Conservation (phyloP, 495 filamentous ascomycete species). For the Penicillium mononematosum region DNA sequence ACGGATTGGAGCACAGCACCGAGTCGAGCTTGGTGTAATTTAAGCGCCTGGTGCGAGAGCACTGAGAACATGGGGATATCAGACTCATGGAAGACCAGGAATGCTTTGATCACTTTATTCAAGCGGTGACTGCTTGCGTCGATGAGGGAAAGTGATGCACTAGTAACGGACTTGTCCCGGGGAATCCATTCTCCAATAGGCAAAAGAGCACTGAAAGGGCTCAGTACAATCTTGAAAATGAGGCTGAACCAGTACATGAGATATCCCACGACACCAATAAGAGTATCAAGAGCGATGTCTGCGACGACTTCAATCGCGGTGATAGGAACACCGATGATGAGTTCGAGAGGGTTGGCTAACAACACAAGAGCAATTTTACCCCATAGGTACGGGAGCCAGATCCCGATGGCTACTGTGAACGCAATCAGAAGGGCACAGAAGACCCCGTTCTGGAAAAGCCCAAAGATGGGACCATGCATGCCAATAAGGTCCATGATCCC, state of each 20-base stretch:
- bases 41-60: constrained; percentile 58
- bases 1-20: constrained; percentile 19
- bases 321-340: constrained; percentile 67
- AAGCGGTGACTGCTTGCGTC: constrained; percentile 44
- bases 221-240: constrained; percentile 43
- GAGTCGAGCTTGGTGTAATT: constrained; percentile 47
- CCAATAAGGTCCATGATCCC: constrained; percentile 94
- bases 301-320: constrained; percentile 65
- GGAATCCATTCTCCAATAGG: constrained; percentile 43
- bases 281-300: constrained; percentile 65
- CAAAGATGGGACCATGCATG: constrained; percentile 89
- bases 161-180: constrained; percentile 42
- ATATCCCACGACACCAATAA: constrained; percentile 56
- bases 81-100: constrained; percentile 50
- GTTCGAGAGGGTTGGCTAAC: constrained; percentile 71
- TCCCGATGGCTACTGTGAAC: constrained; percentile 74
- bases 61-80: constrained; percentile 63
- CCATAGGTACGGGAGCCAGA: constrained; percentile 88
- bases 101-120: constrained; percentile 43
- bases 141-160: constrained; percentile 47
- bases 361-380: constrained; percentile 80
- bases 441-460: constrained; percentile 88
- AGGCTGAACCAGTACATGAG: constrained; percentile 53
- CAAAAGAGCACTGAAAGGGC: constrained; percentile 43
- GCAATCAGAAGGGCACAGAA: constrained; percentile 91